Evolutionary conservation across 306 rosid species (phyloP), one percentile per base, ranked within the genome.

Genomic region (Quillaja saponaria): DNA sequence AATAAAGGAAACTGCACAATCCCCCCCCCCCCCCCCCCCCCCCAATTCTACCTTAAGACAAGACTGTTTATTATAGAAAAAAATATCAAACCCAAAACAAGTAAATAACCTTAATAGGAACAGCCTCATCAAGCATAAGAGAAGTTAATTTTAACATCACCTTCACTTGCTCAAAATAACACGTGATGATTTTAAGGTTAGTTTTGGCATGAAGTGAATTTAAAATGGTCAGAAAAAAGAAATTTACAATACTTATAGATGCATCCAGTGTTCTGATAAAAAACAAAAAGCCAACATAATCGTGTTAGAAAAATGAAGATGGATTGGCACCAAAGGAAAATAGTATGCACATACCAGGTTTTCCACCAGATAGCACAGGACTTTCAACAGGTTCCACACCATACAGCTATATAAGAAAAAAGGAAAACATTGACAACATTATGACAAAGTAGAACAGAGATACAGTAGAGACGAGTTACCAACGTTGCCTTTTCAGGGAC

Each of bases 301-400:
- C 31, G 4, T 25, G 31, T 25, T 25, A 25, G n/a, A n/a, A 25
- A 25, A 25, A 25, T 2, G 31, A 25, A 25, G 31, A 33, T 6
- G 31, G 15, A 35, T 25, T 21, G 57, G 14, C 18, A 10, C 14
- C 61, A 57, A 25, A 55, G 14, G n/a, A 12, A 31, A 42, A 5
- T 8, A 34, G 34, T 49, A 55, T 20, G 11, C 61, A 57, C 87
- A 73, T 73, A 89, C 95, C 95, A 46, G 91, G 95, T 68, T 89
- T 86, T 65, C 96, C 96, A 9, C 96, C 96, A 20, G 95, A 80
- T 42, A 89, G 87, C 71, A 85, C 91, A 7, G 85, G 75, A 69
- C 91, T 89, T 73, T 89, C 96, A 55, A 68, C 69, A 19, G 96
- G 96, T 72, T 89, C 96, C 57, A 89, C 82, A 6, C 91, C 95